Percentiles rank a stretch among this genome's conserved stretches.
Evolutionary conservation across 78 protist species (phyloP).

Genomic region (Planoprotostelium fungivorum): DNA sequence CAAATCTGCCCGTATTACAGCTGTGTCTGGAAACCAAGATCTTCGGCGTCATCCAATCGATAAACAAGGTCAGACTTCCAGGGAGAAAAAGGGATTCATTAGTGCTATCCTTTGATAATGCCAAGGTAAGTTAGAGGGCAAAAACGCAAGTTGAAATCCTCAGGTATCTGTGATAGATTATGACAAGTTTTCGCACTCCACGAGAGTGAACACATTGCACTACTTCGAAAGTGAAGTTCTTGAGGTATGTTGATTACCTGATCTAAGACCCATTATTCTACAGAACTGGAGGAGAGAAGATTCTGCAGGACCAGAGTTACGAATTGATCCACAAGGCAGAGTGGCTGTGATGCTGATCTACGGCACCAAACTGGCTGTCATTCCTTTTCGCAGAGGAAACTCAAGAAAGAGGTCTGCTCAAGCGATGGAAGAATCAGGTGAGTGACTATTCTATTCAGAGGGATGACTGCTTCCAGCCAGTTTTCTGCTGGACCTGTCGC

Average conservation of each 20-base stretch:
- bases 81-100: constrained; percentile 22
- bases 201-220: constrained; percentile 37
- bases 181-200: not conserved
- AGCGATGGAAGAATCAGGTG: not conserved
- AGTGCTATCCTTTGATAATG: constrained; percentile 17
- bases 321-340: constrained; percentile 39
- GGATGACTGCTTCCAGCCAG: constrained; percentile 5
- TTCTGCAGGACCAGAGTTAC: constrained; percentile 10
- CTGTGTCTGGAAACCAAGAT: constrained; percentile 13
- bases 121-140: not conserved
- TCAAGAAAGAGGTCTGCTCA: constrained; percentile 17
- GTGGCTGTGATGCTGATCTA: constrained; percentile 60
- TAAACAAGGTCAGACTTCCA: constrained; percentile 31
- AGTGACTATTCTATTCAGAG: not conserved
- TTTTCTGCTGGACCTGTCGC: not conserved
- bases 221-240: constrained; percentile 29
- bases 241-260: constrained; percentile 20
- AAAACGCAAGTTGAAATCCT: constrained; percentile 10
- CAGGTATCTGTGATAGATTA: constrained; percentile 26
- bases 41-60: constrained; percentile 29
- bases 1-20: constrained; percentile 28
- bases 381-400: constrained; percentile 33
- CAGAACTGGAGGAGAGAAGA: not conserved
- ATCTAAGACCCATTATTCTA: constrained; percentile 1
- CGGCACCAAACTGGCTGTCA: constrained; percentile 26